Evolutionary conservation across 2,329 filamentous ascomycete species (phyloP).

Genomic region (Bipolaris oryzae): DNA sequence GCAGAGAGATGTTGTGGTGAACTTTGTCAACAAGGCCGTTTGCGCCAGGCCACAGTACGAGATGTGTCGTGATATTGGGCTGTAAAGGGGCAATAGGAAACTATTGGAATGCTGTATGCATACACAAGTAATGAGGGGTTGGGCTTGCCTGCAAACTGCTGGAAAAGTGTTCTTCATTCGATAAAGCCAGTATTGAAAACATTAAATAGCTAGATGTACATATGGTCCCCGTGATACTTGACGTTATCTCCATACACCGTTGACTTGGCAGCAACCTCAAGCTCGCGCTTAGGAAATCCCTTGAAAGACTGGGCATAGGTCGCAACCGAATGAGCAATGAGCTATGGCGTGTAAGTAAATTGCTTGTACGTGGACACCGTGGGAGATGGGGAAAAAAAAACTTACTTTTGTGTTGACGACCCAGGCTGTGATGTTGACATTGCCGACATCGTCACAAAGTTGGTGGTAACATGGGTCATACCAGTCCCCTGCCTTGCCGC

Average conservation of each 20-base stretch:
- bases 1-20: background rate
- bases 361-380: background rate
- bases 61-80: background rate
- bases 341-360: slow-evolving; percentile 24
- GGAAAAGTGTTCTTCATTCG: background rate
- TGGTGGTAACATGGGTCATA: slow-evolving; percentile 51
- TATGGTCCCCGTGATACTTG: slow-evolving; percentile 45
- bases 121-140: background rate
- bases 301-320: slow-evolving; percentile 45
- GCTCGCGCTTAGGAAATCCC: slow-evolving; percentile 43
- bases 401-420: slow-evolving; percentile 48
- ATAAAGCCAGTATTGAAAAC: background rate
- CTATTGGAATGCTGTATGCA: too few relatives aligned
- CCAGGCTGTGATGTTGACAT: slow-evolving; percentile 49
- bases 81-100: background rate
- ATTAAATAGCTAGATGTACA: slow-evolving; percentile 32
- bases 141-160: background rate
- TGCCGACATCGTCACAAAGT: slow-evolving; percentile 48
- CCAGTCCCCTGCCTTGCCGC: slow-evolving; percentile 48
- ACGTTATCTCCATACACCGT: slow-evolving; percentile 27
- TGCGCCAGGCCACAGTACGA: background rate
- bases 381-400: background rate
- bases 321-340: slow-evolving; percentile 47
- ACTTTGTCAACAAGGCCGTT: background rate
- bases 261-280: slow-evolving; percentile 18